Evolutionary conservation across 306 rosid species (phyloP), one percentile per base, ranked within the genome.

Genomic region (Trifolium fragiferum): DNA sequence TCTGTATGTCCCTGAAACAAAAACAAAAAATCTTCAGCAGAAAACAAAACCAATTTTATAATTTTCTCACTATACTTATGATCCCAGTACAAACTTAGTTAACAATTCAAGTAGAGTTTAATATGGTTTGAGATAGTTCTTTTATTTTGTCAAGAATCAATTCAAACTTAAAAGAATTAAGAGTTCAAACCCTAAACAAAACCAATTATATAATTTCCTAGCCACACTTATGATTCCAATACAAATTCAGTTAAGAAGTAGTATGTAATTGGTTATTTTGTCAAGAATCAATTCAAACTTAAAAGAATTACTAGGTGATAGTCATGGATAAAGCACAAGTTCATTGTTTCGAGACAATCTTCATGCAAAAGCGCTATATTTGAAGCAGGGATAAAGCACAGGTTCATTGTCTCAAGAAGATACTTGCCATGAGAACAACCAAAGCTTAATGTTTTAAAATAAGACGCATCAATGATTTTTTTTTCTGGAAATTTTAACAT

Each of bases 1-100:
- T 93, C 98, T 51, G 98, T 93, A 82, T 93, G 98, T 74, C 97
- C 97, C 98, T 93, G 82, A 55, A 83, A 70, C 30, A 6, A 65
- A 75, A 71, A 68, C 33, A 30, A 30, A 30, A 4, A 4, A 72
- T 20, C 63, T 78, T 78, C 68, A 65, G 67, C 38, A 66, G 74
- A 81, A 60, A 60, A 75, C 14, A 38, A 73, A 72, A 21, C 68
- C 57, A 71, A 61, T 47, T 59, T 19, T 50, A 30, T 38, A 59
- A 30, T 60, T 60, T 40, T 58, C 40, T 66, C 44, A 13, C 46
- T 59, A 66, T 12, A 66, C 66, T 81, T 35, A 10, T 12, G 19
- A 77, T 63, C 32, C 60, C 30, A 19, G n/a, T 27, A 47, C 38
- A 73, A 60, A 66, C 54, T 19, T 13, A 41, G 66, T 77, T 49